Evolutionary conservation across 1,139 yeast species (phyloP).

Genomic region (Sugiyamaella japonica): DNA sequence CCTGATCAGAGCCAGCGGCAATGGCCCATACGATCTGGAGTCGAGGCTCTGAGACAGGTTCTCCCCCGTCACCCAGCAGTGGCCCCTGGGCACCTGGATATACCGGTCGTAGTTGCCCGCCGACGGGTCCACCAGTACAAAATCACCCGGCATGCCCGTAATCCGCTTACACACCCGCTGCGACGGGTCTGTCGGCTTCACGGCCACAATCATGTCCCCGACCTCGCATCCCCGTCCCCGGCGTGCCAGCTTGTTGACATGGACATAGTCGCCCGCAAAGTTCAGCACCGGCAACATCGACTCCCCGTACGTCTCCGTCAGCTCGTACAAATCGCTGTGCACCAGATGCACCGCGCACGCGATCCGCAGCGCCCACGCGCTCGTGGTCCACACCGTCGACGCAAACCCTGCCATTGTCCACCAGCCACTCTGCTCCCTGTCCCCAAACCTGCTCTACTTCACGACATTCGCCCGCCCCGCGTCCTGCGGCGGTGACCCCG

Average conservation of each 20-base stretch:
- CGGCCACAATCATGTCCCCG: slow-evolving; percentile 88
- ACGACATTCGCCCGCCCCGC: slow-evolving; percentile 1
- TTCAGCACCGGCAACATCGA: slow-evolving; percentile 93
- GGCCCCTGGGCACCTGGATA: slow-evolving; percentile 65
- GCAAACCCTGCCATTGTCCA: background rate
- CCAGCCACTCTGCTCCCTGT: background rate
- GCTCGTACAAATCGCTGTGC: slow-evolving; percentile 68
- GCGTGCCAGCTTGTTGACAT: slow-evolving; percentile 62
- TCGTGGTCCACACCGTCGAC: slow-evolving; percentile 18
- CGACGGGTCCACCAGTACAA: slow-evolving; percentile 71
- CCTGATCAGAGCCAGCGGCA: slow-evolving; percentile 83
- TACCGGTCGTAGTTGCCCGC: slow-evolving; percentile 47
- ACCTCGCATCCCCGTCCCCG: slow-evolving; percentile 62
- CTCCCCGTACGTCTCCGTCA: slow-evolving; percentile 85
- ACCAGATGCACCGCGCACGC: slow-evolving; percentile 70
- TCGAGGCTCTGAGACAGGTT: slow-evolving; percentile 87
- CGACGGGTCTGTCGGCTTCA: slow-evolving; percentile 85
- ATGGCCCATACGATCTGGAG: slow-evolving; percentile 80
- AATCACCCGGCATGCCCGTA: slow-evolving; percentile 95
- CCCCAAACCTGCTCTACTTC: background rate
- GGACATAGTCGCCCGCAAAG: slow-evolving; percentile 73
- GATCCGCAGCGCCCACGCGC: slow-evolving; percentile 49
- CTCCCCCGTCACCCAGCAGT: slow-evolving; percentile 97
- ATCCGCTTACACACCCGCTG: slow-evolving; percentile 89
- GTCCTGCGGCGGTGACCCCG: background rate